These are phyloP conservation scores for Entomortierella lignicola DNA, from an alignment of 192 early-diverging fungal genomes.

Conservation along the genomic window DNA sequence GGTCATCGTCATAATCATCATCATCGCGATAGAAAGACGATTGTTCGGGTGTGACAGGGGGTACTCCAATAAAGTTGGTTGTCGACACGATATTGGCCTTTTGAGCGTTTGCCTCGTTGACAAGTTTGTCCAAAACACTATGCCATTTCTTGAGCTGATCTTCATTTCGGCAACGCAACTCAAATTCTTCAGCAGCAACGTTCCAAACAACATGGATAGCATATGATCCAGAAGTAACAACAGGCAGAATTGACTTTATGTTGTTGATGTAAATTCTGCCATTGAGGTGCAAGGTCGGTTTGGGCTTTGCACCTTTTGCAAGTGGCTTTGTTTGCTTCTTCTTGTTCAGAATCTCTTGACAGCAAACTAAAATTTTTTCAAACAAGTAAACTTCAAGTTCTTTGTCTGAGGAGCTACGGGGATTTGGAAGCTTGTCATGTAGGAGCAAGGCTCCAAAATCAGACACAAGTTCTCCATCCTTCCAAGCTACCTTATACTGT, in stretches of 20 bases:
- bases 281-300: slow-evolving; percentile 80
- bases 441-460: slow-evolving; percentile 87
- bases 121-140: slow-evolving; percentile 75
- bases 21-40: slow-evolving; percentile 57
- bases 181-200: slow-evolving; percentile 82
- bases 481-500: slow-evolving; percentile 87
- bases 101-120: slow-evolving; percentile 64
- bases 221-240: slow-evolving; percentile 58
- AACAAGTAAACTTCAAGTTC: slow-evolving; percentile 93
- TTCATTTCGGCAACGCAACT: slow-evolving; percentile 87
- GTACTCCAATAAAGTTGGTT: slow-evolving; percentile 46
- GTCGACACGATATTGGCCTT: slow-evolving; percentile 50
- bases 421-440: slow-evolving; percentile 89
- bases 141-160: slow-evolving; percentile 96
- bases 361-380: slow-evolving; percentile 92
- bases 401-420: slow-evolving; percentile 80
- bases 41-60: slow-evolving; percentile 32
- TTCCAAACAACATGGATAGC: slow-evolving; percentile 86
- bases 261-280: slow-evolving; percentile 89
- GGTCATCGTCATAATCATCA: slow-evolving; percentile 62
- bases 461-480: slow-evolving; percentile 84
- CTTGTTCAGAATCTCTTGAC: slow-evolving; percentile 80
- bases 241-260: slow-evolving; percentile 64
- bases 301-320: slow-evolving; percentile 63
- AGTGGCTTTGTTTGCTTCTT: slow-evolving; percentile 55